phyloP scores from a whole-genome alignment of 2,329 filamentous ascomycete genomes.

The Byssochlamys sp. region DNA sequence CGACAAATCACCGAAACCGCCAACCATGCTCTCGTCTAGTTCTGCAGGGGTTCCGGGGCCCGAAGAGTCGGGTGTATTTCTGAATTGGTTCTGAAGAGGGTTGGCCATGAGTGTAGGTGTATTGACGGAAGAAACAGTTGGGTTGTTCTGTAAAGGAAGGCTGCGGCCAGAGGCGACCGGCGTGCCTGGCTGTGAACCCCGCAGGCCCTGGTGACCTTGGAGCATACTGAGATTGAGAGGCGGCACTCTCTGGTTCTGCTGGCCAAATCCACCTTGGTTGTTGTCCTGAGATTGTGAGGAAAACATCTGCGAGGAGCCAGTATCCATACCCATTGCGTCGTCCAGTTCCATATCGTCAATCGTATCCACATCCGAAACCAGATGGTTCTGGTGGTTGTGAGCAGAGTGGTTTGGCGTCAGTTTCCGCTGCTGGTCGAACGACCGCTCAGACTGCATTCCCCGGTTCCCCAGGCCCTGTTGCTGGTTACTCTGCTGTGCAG shows the following conservation, averaged over 20 bases:
- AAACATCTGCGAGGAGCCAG: constrained; percentile 29
- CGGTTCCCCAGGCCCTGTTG: constrained; percentile 27
- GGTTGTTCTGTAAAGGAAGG: constrained; percentile 80
- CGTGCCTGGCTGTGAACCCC: constrained; percentile 76
- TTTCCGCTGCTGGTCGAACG: constrained; percentile 29
- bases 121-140: constrained; percentile 92
- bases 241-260: constrained; percentile 48
- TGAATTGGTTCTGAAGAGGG: constrained; percentile 51
- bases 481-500: constrained; percentile 43
- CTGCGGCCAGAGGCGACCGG: constrained; percentile 59
- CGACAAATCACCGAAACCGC: constrained; percentile 53
- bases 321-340: constrained; percentile 54
- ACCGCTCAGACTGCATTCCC: constrained; percentile 25
- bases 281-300: constrained; percentile 59
- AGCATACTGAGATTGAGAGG: constrained; percentile 75
- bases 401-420: constrained; percentile 22
- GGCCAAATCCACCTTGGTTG: constrained; percentile 52
- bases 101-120: constrained; percentile 81
- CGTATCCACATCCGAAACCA: constrained; percentile 60
- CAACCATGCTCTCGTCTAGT: constrained; percentile 64
- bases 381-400: constrained; percentile 15
- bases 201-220: constrained; percentile 64
- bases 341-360: constrained; percentile 97
- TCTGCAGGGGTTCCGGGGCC: constrained; percentile 62
- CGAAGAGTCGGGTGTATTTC: constrained; percentile 54